Evolutionary conservation across 2,329 filamentous ascomycete genomes (phyloP), one percentile per base, ranked within the genome.

Genomic region (Pseudogymnoascus sp.): DNA sequence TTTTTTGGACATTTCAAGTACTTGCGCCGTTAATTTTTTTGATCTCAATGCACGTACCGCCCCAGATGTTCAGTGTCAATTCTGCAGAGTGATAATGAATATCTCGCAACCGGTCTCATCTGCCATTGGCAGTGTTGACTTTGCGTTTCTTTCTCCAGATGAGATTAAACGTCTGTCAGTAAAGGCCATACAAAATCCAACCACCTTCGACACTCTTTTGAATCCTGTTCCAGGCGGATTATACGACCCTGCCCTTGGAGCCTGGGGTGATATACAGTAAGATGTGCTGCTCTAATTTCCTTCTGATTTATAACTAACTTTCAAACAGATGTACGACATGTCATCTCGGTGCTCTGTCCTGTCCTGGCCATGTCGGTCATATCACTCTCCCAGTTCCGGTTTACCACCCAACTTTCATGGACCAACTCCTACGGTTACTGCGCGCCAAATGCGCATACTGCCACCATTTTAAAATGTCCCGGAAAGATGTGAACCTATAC

Each of bases 371-470:
- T 78, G 84, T 89, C 64, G 95, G 94, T 60, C 94, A 99, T 72
- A 96, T 99, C 73, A 91, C 97, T 69, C 86, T 99, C 10, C 92
- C 94, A 12, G 88, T 92, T 10, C 90, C 90, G 55, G 90, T 97
- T 60, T 99, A 97, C 74, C 93, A 99, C 74, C 90, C 93, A n/a
- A 89, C 92, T 1, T 97, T 97, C 72, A 88, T 99, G 80, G 92
- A 97, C 72, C 92, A 97, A 74, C 83, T 92, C 60, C 84, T 95
- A 66, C 87, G 90, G 48, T 80, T 99, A 52, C 81, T 99, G 18
- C 87, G 92, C 68, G 88, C 90, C 61, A 89, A 93, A 74, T 99
- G 94, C 74, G 83, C 88, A 64, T 97, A 96, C 77, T 99, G 95
- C 76, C 88, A 92, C 72, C 86, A 87, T 62, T 86, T 99, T 67